Evolutionary conservation across 768 basidiomycete genomes (phyloP).

Genomic region (Trametes cingulata): DNA sequence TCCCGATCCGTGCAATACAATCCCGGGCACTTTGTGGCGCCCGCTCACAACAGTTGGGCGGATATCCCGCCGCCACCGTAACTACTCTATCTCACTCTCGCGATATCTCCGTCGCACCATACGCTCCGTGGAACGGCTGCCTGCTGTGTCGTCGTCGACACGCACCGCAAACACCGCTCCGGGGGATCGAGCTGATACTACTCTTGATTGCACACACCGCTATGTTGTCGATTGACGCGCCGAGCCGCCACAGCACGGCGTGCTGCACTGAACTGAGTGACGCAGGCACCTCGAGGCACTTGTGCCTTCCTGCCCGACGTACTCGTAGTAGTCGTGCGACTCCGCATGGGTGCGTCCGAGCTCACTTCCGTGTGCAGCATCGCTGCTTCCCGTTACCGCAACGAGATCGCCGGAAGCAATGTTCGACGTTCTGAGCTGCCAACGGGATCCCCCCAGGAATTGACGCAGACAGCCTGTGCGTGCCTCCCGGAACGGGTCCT

Average conservation of each 20-base stretch:
- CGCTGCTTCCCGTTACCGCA: background rate
- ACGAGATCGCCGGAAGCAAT: background rate
- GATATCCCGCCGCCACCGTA: background rate
- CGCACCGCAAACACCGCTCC: conserved; percentile 17
- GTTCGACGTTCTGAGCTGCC: too few species aligned
- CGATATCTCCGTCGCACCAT: background rate
- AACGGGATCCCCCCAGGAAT: too few species aligned
- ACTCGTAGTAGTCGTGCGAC: background rate
- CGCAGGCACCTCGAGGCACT: background rate
- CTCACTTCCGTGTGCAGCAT: background rate
- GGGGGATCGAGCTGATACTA: background rate
- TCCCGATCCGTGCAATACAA: background rate
- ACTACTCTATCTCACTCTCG: background rate
- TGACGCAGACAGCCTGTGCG: too few species aligned
- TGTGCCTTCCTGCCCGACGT: background rate
- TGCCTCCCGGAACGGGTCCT: too few species aligned
- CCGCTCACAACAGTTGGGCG: background rate
- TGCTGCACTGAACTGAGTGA: too few species aligned
- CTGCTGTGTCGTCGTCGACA: background rate
- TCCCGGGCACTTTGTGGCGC: background rate
- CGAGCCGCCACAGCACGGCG: background rate
- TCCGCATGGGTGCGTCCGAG: background rate
- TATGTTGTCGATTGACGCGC: background rate
- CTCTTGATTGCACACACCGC: background rate
- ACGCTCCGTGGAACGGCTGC: background rate